Evolutionary conservation across 176 grass and related monocot species (phyloP).

Genomic region (Tuctoria greenei): DNA sequence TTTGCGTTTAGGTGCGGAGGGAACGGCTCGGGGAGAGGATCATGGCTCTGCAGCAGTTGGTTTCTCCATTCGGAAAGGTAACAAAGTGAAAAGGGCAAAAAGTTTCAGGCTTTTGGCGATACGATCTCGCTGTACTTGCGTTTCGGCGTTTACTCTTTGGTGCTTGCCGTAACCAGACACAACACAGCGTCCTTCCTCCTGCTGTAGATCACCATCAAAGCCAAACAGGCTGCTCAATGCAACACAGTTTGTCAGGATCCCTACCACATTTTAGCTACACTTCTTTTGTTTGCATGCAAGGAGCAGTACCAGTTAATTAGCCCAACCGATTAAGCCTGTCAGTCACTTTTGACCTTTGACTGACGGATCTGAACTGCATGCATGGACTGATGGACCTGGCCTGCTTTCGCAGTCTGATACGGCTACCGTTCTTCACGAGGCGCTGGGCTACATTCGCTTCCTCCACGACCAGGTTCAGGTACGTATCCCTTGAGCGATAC

Average conservation of each 20-base stretch:
- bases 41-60: constrained; percentile 74
- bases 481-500: background rate
- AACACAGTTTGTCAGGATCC: background rate
- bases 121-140: constrained; percentile 21
- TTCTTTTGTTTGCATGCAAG: constrained; percentile 1
- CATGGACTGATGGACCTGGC: constrained; percentile 20
- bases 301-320: background rate
- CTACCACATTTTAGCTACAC: too few relatives aligned
- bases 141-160: background rate
- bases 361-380: constrained; percentile 24
- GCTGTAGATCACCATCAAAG: constrained; percentile 10
- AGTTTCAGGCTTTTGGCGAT: constrained; percentile 41
- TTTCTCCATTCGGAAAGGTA: constrained; percentile 86
- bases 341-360: constrained; percentile 43
- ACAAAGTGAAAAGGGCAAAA: constrained; percentile 1
- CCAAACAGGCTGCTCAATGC: constrained; percentile 4
- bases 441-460: constrained; percentile 96
- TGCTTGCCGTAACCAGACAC: background rate
- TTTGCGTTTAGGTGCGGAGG: constrained; percentile 49
- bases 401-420: constrained; percentile 72
- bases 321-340: constrained; percentile 5
- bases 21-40: constrained; percentile 73
- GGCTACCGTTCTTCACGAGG: constrained; percentile 89
- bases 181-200: background rate
- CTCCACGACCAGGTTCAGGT: constrained; percentile 95